phyloP scores from a whole-genome alignment of 2,329 filamentous ascomycete species.

The Diplodia mutila region DNA sequence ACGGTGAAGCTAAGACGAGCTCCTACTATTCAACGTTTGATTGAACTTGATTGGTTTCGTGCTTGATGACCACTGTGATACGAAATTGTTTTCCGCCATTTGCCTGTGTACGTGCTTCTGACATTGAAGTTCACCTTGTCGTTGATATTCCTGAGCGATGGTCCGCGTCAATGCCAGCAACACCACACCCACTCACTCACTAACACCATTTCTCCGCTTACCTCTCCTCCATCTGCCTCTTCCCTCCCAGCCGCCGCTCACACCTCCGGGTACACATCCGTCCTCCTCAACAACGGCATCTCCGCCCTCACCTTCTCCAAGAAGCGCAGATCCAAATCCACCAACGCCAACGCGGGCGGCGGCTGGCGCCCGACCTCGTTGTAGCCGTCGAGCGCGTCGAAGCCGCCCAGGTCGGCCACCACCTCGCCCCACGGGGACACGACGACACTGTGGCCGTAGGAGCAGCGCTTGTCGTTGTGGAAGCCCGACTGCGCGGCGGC shows the following conservation, averaged over 20 bases:
- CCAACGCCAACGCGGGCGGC: constrained; percentile 48
- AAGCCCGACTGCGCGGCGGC: constrained; percentile 78
- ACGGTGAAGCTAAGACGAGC: constrained; percentile 17
- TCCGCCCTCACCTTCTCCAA: constrained; percentile 58
- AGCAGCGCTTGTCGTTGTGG: constrained; percentile 75
- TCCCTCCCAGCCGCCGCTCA: neutral
- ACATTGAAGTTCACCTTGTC: too few relatives aligned
- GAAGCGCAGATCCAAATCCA: constrained; percentile 62
- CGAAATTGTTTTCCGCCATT: too few relatives aligned
- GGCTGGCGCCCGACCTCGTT: constrained; percentile 34
- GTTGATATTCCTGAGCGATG: neutral
- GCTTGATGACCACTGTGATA: too few relatives aligned
- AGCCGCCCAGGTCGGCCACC: constrained; percentile 65
- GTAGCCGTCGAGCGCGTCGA: constrained; percentile 45
- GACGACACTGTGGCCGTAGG: constrained; percentile 85
- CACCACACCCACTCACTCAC: too few relatives aligned
- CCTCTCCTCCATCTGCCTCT: neutral
- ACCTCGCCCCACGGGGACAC: constrained; percentile 86
- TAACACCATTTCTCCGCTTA: too few relatives aligned
- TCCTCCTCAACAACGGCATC: constrained; percentile 62
- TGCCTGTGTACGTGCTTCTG: too few relatives aligned
- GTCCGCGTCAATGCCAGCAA: neutral
- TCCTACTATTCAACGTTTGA: too few relatives aligned
- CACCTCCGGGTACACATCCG: constrained; percentile 44
- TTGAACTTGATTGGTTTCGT: too few relatives aligned